These are phyloP conservation scores for Fusarium beomiforme DNA, from an alignment of 2,329 filamentous ascomycete genomes.

Conservation along the genomic window DNA sequence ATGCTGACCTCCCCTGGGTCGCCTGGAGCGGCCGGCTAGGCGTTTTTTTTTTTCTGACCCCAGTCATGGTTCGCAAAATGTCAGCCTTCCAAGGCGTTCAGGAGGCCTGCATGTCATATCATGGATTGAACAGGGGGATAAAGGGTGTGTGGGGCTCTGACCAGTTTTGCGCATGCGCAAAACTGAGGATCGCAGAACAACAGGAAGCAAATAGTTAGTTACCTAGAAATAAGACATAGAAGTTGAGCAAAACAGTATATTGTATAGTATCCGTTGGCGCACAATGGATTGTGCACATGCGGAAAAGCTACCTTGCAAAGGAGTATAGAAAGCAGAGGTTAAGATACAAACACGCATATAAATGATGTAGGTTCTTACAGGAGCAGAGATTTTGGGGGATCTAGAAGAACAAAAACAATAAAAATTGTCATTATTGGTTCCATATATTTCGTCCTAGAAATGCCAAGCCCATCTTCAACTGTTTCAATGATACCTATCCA, in stretches of 20 bases:
- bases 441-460: background rate
- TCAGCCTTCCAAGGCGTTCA: background rate
- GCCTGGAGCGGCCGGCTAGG: background rate
- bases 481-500: background rate
- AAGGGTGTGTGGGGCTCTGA: background rate
- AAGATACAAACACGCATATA: background rate
- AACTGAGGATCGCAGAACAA: background rate
- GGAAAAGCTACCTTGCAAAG: background rate
- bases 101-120: background rate
- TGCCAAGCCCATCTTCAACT: background rate
- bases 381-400: background rate
- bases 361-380: background rate
- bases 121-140: background rate
- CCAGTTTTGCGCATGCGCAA: constrained; percentile 2
- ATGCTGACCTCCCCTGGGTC: background rate
- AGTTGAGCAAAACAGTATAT: background rate
- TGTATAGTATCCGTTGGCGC: background rate
- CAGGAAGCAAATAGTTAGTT: background rate
- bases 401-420: background rate
- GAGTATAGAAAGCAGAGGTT: background rate
- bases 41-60: too few species aligned
- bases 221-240: background rate
- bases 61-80: background rate
- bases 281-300: background rate
- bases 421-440: background rate